Base-by-base conservation (phyloP, 164 flowering plant genomes). In the Magnolia changhungtana region DNA sequence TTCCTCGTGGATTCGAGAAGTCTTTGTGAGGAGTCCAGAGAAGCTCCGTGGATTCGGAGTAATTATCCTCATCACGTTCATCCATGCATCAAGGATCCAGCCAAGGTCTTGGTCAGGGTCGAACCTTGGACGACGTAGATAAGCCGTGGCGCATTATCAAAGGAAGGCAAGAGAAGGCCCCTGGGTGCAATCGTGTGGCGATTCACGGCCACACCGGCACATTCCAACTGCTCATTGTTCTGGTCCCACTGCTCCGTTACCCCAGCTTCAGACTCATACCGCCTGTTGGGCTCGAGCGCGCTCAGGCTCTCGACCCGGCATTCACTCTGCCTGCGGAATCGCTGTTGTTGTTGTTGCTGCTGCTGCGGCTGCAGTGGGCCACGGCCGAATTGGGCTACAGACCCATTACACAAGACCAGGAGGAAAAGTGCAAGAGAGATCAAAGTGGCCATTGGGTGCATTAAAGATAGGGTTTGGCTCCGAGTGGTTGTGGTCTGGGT, bases 91-190 rank as follows among this genome's bases (percentile, higher is more conserved):
- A n/a, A n/a, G n/a, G n/a, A 31, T 31, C 37, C 37, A 3, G 37
- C 37, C 37, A 31, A 31, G 37, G 37, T 31, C 37, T 1, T 31
- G 37, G 2, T 31, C 2, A 31, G 37, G 37, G 37, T 31, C 37
- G 37, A 31, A 63, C 93, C 93, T 81, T 81, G 81, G 16, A 80
- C 78, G 19, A 87, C 63, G 82, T 81, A 86, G 66, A 81, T n/a
- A 29, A 88, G 83, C 58, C 81, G 76, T 27, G 87, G 91, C n/a
- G 89, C 78, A 75, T 80, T 86, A 76, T 74, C 27, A 78, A 69
- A 90, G 23, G 78, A 66, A 2, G 92, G 95, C 82, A 88, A 73
- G 69, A 80, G 77, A 67, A 90, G 91, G 75, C 89, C 91, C 0
- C 75, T 73, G 50, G 84, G 87, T 20, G 68, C 20, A 55, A 81